phyloP scores from a whole-genome alignment of 176 grass and related monocot genomes.

The Eleusine indica region DNA sequence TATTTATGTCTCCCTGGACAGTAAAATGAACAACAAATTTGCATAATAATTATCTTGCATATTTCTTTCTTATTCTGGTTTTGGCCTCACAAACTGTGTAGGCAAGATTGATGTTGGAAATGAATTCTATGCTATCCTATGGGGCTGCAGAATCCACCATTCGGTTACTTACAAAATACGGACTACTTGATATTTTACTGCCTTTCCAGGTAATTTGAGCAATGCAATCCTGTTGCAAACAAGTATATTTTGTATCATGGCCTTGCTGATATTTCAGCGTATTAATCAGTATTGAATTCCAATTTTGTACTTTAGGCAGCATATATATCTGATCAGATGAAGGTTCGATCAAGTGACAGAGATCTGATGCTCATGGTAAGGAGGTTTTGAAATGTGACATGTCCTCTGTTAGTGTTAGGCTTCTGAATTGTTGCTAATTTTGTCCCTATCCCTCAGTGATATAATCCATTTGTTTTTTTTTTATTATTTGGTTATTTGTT shows the following conservation, averaged over 20 bases:
- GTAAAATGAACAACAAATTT: slow-evolving; percentile 6
- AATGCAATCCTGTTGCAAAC: not conserved
- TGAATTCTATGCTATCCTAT: slow-evolving; percentile 84
- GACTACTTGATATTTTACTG: slow-evolving; percentile 80
- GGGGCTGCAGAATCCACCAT: slow-evolving; percentile 71
- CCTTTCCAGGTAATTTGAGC: slow-evolving; percentile 76
- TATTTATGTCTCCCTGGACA: slow-evolving; percentile 27
- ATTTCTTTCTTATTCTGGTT: slow-evolving; percentile 22
- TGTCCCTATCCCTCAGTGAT: not conserved
- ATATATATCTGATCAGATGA: slow-evolving; percentile 74
- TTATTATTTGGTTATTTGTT: not conserved
- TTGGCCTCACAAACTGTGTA: slow-evolving; percentile 42
- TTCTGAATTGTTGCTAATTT: not conserved
- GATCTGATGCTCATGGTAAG: slow-evolving; percentile 85
- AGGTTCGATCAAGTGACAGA: slow-evolving; percentile 44
- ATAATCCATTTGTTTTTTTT: not conserved
- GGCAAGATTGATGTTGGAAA: slow-evolving; percentile 72
- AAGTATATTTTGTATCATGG: slow-evolving; percentile 16
- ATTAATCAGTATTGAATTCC: slow-evolving; percentile 15
- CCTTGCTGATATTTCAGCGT: slow-evolving; percentile 16
- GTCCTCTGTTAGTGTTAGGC: not conserved
- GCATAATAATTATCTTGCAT: not conserved
- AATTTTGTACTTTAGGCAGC: slow-evolving; percentile 71
- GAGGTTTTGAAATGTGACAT: slow-evolving; percentile 31
- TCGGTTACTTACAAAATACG: slow-evolving; percentile 70